phyloP scores from a whole-genome alignment of 1,284 basidiomycete species.

The Moesziomyces sp. region DNA sequence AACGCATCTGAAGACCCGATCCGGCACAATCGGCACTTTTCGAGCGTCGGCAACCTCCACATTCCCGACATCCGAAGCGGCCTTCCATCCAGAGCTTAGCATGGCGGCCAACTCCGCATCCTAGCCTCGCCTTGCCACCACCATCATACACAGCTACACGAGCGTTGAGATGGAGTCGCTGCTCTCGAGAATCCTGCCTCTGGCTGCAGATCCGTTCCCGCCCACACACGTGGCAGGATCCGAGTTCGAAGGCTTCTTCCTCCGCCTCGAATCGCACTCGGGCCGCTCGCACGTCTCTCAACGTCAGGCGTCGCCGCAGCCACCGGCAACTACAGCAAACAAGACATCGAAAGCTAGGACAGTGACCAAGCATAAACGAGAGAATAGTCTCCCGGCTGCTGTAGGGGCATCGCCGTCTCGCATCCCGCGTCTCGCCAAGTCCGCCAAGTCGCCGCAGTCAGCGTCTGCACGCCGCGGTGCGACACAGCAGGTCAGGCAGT shows the following conservation, averaged over 20 bases:
- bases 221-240: constrained; percentile 41
- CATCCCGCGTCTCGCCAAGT: constrained; percentile 11
- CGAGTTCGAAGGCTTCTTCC: constrained; percentile 52
- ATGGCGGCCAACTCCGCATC: neutral
- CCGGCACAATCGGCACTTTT: neutral
- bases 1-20: no score
- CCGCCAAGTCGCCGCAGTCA: neutral
- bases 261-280: constrained; percentile 36
- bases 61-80: constrained; percentile 19
- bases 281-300: constrained; percentile 13
- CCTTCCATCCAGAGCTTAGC: neutral
- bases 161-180: neutral
- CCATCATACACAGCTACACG: neutral
- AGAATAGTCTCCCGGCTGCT: neutral
- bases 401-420: constrained; percentile 15
- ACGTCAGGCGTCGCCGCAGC: neutral
- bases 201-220: constrained; percentile 38
- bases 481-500: neutral
- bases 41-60: constrained; percentile 10
- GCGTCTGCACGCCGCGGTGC: neutral
- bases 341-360: neutral
- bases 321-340: neutral
- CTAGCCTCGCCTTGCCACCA: neutral
- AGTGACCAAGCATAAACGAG: neutral
- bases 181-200: constrained; percentile 18